phyloP scores from a whole-genome alignment of 306 rosid species.

The Notholithocarpus densiflorus region DNA sequence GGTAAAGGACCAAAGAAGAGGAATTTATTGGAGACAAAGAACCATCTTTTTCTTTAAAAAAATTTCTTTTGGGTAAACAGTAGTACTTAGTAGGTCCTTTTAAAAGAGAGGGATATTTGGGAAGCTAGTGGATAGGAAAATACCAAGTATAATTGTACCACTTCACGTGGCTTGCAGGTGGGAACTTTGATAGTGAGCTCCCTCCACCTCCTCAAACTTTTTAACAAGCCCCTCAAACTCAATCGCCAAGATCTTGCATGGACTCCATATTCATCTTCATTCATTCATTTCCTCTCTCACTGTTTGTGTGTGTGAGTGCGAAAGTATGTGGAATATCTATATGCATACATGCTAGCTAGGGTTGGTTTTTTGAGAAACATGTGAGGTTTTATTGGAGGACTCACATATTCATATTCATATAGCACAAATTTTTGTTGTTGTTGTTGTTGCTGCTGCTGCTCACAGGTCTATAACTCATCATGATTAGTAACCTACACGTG shows the following conservation, averaged over 20 bases:
- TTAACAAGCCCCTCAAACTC: background rate
- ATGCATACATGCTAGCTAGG: background rate
- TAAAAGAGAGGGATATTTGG: constrained; percentile 31
- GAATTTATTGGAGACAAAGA: constrained; percentile 49
- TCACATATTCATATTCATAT: background rate
- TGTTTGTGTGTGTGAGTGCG: background rate
- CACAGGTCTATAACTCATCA: background rate
- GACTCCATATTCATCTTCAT: constrained; percentile 8
- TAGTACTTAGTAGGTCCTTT: constrained; percentile 36
- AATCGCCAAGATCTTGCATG: constrained; percentile 16
- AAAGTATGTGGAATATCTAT: background rate
- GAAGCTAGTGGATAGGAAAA: constrained; percentile 51
- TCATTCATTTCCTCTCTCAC: too few relatives aligned
- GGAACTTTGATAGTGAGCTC: constrained; percentile 29
- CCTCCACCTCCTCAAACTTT: background rate
- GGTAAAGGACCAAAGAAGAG: constrained; percentile 30
- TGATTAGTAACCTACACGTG: constrained; percentile 40
- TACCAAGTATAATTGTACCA: constrained; percentile 39
- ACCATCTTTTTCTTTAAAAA: constrained; percentile 33
- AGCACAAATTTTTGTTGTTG: constrained; percentile 7
- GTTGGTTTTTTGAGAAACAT: constrained; percentile 23
- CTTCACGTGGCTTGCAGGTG: constrained; percentile 82
- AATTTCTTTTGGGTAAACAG: constrained; percentile 52
- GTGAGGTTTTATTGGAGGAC: constrained; percentile 39
- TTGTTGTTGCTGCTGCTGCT: constrained; percentile 12